These are phyloP conservation scores for Aschersonia sp. DNA, from an alignment of 2,329 filamentous ascomycete species.

Conservation along the genomic window DNA sequence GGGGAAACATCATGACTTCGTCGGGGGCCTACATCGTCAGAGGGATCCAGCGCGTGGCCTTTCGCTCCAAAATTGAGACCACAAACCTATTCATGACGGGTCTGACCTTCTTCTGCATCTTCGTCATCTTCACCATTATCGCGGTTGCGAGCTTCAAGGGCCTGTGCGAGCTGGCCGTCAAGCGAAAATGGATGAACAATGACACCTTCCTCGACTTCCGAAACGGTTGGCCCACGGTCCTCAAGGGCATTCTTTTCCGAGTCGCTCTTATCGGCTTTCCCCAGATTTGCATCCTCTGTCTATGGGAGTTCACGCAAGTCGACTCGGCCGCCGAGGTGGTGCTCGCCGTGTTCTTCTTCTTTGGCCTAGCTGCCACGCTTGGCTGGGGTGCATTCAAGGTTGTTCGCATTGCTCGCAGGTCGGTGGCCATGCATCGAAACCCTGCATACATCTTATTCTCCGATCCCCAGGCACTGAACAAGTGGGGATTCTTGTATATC, in stretches of 20 bases:
- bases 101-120: constrained; percentile 75
- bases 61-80: constrained; percentile 58
- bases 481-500: constrained; percentile 96
- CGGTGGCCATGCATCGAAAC: constrained; percentile 85
- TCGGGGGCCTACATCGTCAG: constrained; percentile 50
- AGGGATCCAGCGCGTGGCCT: constrained; percentile 82
- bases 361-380: constrained; percentile 65
- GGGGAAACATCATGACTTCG: constrained; percentile 36
- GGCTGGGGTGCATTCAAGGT: constrained; percentile 84
- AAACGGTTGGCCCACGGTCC: constrained; percentile 81
- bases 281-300: constrained; percentile 75
- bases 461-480: constrained; percentile 85
- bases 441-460: constrained; percentile 95
- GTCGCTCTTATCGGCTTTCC: constrained; percentile 83
- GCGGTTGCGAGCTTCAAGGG: constrained; percentile 69
- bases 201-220: constrained; percentile 90
- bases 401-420: constrained; percentile 75
- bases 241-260: constrained; percentile 89
- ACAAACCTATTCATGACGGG: constrained; percentile 93
- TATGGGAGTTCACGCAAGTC: constrained; percentile 82
- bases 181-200: constrained; percentile 61
- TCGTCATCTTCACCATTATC: constrained; percentile 61
- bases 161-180: constrained; percentile 61
- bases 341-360: constrained; percentile 75
- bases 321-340: constrained; percentile 82